Percentiles rank a stretch among this genome's conserved stretches.
Conservation (phyloP, 1,284 basidiomycete species). For the Leccinum pachyderme region DNA sequence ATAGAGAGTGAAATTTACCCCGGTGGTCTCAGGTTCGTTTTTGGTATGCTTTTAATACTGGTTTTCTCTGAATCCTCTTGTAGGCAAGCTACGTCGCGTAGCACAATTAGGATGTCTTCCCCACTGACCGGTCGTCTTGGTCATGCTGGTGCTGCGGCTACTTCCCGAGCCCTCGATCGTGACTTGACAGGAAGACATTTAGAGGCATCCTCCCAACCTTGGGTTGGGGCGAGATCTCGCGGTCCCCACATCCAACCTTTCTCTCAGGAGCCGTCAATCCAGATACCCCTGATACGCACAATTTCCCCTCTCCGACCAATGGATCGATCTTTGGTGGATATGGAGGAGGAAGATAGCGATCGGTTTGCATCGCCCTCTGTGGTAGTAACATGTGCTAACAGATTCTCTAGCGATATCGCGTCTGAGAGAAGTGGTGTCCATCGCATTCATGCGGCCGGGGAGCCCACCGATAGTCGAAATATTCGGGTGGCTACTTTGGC, state of each 20-base stretch:
- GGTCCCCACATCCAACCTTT: slow-evolving; percentile 8
- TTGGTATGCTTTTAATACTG: background rate
- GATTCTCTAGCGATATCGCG: slow-evolving; percentile 7
- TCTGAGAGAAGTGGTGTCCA: background rate
- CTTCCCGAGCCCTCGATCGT: background rate
- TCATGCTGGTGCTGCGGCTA: background rate
- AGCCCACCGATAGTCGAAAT: background rate
- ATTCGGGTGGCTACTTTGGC: background rate
- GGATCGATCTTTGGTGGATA: background rate
- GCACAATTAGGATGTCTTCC: slow-evolving; percentile 12
- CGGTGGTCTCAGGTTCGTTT: slow-evolving; percentile 14
- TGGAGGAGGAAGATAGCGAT: background rate
- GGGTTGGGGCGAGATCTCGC: slow-evolving; percentile 8
- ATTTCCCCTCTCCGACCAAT: background rate
- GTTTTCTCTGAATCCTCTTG: slow-evolving; percentile 7
- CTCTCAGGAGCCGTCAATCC: background rate
- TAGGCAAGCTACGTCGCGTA: slow-evolving; percentile 8
- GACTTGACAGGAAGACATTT: background rate
- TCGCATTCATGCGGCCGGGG: background rate
- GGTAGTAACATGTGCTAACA: slow-evolving; percentile 4
- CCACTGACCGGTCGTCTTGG: slow-evolving; percentile 7
- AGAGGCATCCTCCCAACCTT: background rate
- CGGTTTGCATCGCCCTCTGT: slow-evolving; percentile 14
- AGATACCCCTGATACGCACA: background rate
- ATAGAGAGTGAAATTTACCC: background rate